A percentile compares a stretch with the other conserved stretches of the same genome.
These are phyloP conservation scores for Sanghuangporus weigelae DNA, from an alignment of 1,284 basidiomycete genomes.

Conservation along the genomic window DNA sequence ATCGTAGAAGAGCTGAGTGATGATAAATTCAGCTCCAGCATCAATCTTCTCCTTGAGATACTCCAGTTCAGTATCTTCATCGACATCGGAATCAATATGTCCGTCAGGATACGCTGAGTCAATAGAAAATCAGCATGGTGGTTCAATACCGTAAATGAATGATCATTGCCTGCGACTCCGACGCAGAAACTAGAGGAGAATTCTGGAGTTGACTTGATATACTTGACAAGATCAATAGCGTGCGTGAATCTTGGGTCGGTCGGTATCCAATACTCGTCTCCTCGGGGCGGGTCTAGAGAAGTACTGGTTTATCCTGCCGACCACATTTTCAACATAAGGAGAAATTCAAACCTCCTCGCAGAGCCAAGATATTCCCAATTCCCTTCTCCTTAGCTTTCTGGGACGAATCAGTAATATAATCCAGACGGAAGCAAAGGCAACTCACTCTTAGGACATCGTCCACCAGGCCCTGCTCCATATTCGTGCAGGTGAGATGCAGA, in stretches of 20 bases:
- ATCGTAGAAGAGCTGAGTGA: conserved; percentile 98
- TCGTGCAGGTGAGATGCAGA: conserved; percentile 96
- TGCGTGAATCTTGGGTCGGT: conserved; percentile 84
- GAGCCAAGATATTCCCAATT: conserved; percentile 87
- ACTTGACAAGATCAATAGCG: conserved; percentile 85
- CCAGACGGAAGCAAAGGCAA: conserved; percentile 2
- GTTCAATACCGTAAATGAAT: conserved; percentile 10
- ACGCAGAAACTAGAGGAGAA: conserved; percentile 88
- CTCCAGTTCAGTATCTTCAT: conserved; percentile 69
- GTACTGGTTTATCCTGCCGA: conserved; percentile 12
- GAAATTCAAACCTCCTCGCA: conserved; percentile 62
- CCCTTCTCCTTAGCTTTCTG: conserved; percentile 80
- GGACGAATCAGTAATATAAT: neutral
- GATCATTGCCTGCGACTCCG: conserved; percentile 72
- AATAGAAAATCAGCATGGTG: conserved; percentile 16
- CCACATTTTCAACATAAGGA: neutral
- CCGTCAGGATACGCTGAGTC: conserved; percentile 87
- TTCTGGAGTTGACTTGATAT: conserved; percentile 78
- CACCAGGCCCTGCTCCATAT: conserved; percentile 87
- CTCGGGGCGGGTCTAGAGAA: conserved; percentile 79
- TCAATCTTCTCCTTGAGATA: conserved; percentile 88
- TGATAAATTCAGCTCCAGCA: conserved; percentile 92
- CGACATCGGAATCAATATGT: conserved; percentile 63
- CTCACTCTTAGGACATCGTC: conserved; percentile 78
- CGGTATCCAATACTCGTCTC: conserved; percentile 89